Conservation (phyloP, 2,329 filamentous ascomycete species). For the Calonectria pseudoreteaudii region DNA sequence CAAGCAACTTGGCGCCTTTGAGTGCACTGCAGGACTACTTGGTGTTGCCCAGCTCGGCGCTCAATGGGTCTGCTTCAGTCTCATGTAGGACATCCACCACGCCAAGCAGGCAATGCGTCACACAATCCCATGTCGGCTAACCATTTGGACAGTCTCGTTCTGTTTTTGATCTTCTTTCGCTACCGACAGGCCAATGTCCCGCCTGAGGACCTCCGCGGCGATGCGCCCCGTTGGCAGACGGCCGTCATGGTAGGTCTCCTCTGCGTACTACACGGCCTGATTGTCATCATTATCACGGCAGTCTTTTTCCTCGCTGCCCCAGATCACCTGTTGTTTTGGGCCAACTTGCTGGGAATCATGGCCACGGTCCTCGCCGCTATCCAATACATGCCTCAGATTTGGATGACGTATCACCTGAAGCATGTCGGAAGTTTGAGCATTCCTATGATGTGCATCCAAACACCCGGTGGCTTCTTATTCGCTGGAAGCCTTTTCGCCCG, state of each 20-base stretch:
- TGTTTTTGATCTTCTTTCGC: slow-evolving; percentile 96
- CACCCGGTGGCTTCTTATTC: slow-evolving; percentile 91
- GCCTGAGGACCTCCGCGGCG: slow-evolving; percentile 61
- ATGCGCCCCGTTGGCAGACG: slow-evolving; percentile 78
- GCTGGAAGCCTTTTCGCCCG: slow-evolving; percentile 85
- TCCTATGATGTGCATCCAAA: slow-evolving; percentile 98
- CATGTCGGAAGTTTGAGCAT: slow-evolving; percentile 93
- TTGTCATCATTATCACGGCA: slow-evolving; percentile 75
- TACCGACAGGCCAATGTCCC: slow-evolving; percentile 66
- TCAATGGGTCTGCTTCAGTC: slow-evolving; percentile 91
- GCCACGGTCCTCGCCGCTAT: slow-evolving; percentile 83
- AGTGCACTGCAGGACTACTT: slow-evolving; percentile 86
- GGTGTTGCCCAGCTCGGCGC: slow-evolving; percentile 92
- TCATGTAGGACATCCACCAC: slow-evolving; percentile 75
- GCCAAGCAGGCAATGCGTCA: background rate
- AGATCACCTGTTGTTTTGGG: slow-evolving; percentile 78
- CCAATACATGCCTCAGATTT: slow-evolving; percentile 96
- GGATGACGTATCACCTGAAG: slow-evolving; percentile 86
- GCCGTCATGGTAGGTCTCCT: slow-evolving; percentile 79
- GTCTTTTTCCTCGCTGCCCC: slow-evolving; percentile 75
- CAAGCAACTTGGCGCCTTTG: slow-evolving; percentile 80
- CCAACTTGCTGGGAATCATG: slow-evolving; percentile 85
- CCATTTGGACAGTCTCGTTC: slow-evolving; percentile 72
- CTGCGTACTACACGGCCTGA: slow-evolving; percentile 81
- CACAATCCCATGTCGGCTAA: slow-evolving; percentile 3